Conservation (phyloP, 257 asterid species). For the Lantana camara region DNA sequence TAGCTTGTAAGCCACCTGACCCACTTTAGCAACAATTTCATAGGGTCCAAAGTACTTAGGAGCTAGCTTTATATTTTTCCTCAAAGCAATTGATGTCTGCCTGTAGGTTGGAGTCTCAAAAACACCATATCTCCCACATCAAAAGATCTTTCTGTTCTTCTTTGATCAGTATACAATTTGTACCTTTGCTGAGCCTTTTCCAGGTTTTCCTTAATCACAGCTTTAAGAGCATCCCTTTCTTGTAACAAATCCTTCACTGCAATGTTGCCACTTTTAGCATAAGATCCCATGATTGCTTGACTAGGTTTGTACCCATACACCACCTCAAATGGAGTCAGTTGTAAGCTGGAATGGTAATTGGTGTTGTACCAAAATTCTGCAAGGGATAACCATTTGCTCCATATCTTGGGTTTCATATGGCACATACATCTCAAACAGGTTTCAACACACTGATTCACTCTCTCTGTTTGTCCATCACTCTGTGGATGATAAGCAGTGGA, state of each 20-base stretch:
- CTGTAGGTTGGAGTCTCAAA: background rate
- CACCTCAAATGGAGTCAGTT: background rate
- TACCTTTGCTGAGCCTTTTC: too few relatives aligned
- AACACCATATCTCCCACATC: background rate
- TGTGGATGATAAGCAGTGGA: too few relatives aligned
- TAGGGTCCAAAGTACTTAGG: too few relatives aligned
- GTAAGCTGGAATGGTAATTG: background rate
- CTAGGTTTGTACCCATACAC: background rate
- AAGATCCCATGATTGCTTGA: too few relatives aligned
- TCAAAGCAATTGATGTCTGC: background rate
- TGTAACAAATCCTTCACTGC: too few relatives aligned
- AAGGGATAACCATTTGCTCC: background rate
- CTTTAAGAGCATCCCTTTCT: too few relatives aligned
- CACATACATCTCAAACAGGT: background rate
- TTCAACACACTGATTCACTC: too few relatives aligned
- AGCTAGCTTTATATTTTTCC: background rate
- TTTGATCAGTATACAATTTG: background rate
- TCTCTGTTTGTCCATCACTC: constrained; percentile 22
- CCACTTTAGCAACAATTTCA: too few relatives aligned
- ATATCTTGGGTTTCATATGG: background rate
- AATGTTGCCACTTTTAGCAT: too few relatives aligned
- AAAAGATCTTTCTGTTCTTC: background rate
- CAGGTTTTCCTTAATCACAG: background rate
- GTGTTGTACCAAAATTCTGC: constrained; percentile 19
- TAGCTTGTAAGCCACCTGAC: too few relatives aligned